Percentiles rank a stretch among this genome's conserved stretches.
phyloP scores from a whole-genome alignment of 2,329 filamentous ascomycete species.

The Plenodomus lindquistii region DNA sequence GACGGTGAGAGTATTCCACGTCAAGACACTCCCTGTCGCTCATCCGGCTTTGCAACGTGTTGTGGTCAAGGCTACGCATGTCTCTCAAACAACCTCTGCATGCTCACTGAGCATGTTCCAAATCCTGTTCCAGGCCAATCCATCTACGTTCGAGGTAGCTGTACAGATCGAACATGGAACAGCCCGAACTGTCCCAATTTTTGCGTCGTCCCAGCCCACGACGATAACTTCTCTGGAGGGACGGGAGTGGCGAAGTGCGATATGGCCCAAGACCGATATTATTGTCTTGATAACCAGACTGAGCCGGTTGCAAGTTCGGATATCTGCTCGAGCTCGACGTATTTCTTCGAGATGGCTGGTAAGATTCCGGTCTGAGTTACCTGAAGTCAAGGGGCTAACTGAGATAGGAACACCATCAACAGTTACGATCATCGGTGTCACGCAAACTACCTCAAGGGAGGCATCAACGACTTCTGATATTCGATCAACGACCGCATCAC shows the following conservation, averaged over 20 bases:
- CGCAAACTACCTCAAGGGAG: too few species aligned
- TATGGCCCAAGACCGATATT: background rate
- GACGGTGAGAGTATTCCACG: background rate
- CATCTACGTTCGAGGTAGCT: too few species aligned
- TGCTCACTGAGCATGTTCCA: slow-evolving; percentile 6
- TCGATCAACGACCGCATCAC: too few species aligned
- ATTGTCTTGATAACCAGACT: background rate
- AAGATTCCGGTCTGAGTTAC: too few species aligned
- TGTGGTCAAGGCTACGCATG: slow-evolving; percentile 47
- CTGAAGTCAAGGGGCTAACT: too few species aligned
- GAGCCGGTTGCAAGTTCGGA: too few species aligned
- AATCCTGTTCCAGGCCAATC: too few species aligned
- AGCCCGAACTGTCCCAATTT: slow-evolving; percentile 39
- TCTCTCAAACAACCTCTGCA: slow-evolving; percentile 43
- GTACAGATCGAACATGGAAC: slow-evolving; percentile 23
- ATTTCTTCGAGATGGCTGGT: too few species aligned
- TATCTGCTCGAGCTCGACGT: too few species aligned
- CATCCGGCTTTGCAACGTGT: slow-evolving; percentile 35
- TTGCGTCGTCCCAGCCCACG: slow-evolving; percentile 30
- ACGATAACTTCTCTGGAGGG: slow-evolving; percentile 6
- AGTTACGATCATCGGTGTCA: too few species aligned
- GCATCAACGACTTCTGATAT: too few species aligned
- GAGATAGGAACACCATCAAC: too few species aligned
- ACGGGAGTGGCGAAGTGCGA: slow-evolving; percentile 6
- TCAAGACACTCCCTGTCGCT: slow-evolving; percentile 38